Evolutionary conservation across 352 stramenopile species (phyloP), one percentile per base, ranked within the genome.

Genomic region (Phytophthora lateralis): DNA sequence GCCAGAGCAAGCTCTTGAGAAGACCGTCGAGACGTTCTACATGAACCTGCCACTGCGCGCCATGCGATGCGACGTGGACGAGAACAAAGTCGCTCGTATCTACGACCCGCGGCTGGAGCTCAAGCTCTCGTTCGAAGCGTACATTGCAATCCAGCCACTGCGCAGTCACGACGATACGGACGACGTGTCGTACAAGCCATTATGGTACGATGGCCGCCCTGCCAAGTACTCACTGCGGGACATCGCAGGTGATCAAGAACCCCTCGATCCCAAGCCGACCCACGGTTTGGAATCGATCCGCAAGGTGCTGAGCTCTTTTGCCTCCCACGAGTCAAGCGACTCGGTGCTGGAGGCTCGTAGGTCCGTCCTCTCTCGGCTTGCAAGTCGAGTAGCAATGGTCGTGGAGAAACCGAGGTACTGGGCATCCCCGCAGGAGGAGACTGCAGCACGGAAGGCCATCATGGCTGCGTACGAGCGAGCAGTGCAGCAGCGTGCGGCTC

Each of bases 11-110:
- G 78, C 84, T 21, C 73, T 96, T 2, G 60, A 86, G 26, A 72
- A 65, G 44, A 81, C 80, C 2, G 68, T 95, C 15, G 53, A 90
- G 14, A 68, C 79, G 39, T 97, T 97, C 41, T 78, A 82, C 50
- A 56, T 63, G 24, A 66, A 78, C n/a, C 21, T 82, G 14, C 71
- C 68, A 9, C 48, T 82, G 17, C 41, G 48, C 30, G 64, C 66
- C 8, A 83, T 80, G 68, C 50, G 55, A 11, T 83, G 71, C 26
- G 71, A 80, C 35, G 14, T 80, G 4, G 54, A 78, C 21, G 55
- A 74, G 7, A 58, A 32, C 21, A 80, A 80, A 37, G 44, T 78
- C 14, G 74, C 74, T 45, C 60, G 65, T 1, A 79, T 83, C 9
- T 80, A 78, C 43, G 69, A 80, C 44, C 61, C 55, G 15, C 47